A percentile compares a stretch with the other conserved stretches of the same genome.
These are phyloP conservation scores for Leccinum angustisporum DNA, from an alignment of 1,284 basidiomycete species.

Conservation along the genomic window DNA sequence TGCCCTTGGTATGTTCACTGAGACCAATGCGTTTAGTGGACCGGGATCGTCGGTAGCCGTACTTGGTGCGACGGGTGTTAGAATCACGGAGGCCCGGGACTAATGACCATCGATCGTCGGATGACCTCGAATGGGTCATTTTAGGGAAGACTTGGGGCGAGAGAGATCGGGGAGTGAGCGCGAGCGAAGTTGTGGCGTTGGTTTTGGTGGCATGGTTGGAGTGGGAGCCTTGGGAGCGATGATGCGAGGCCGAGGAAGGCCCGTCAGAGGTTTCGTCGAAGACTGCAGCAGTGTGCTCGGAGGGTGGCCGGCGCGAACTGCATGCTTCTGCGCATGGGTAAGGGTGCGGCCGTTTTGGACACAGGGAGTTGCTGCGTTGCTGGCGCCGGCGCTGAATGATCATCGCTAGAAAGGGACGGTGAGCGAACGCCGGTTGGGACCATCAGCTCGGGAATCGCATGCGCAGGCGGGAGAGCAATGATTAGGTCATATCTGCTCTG, in stretches of 20 bases:
- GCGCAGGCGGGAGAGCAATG: neutral
- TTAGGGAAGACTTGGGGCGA: neutral
- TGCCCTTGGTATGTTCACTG: no score
- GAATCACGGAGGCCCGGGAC: no score
- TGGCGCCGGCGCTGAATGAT: neutral
- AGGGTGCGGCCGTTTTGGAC: conserved; percentile 15
- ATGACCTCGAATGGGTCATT: conserved; percentile 47
- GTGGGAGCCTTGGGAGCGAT: neutral
- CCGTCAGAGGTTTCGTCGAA: neutral
- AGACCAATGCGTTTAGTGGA: no score
- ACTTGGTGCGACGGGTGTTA: no score
- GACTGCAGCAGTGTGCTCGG: no score
- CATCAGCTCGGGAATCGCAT: no score
- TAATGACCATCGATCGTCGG: conserved; percentile 12
- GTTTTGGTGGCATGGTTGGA: neutral
- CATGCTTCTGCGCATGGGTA: neutral
- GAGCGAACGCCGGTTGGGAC: neutral
- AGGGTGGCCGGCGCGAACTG: conserved; percentile 36
- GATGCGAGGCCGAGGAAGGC: neutral
- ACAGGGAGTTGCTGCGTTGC: neutral
- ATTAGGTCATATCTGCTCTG: neutral
- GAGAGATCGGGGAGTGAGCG: no score
- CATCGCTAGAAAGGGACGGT: neutral
- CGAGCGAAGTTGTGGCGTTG: neutral
- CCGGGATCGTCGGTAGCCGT: no score